Evolutionary conservation across 163 green algal species (phyloP).

Genomic region (Volvox carteri): DNA sequence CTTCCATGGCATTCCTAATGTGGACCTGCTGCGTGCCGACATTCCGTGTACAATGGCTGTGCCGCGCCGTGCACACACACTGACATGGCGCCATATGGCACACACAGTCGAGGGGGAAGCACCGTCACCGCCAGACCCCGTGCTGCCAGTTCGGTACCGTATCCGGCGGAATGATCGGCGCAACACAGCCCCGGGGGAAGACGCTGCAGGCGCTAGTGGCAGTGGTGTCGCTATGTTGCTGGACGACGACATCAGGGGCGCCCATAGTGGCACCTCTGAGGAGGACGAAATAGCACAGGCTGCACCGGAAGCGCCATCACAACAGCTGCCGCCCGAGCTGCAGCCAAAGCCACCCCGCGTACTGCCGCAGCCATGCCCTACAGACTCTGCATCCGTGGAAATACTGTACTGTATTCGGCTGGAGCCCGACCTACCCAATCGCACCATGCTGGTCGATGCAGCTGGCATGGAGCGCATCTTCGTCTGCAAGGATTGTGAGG

Average conservation of each 20-base stretch:
- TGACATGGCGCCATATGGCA: neutral
- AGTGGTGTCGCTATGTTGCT: neutral
- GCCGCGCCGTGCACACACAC: neutral
- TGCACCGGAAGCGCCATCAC: neutral
- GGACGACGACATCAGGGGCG: neutral
- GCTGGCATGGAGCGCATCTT: neutral
- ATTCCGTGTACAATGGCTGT: neutral
- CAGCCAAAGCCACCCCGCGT: slow-evolving; percentile 1
- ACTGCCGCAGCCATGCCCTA: neutral
- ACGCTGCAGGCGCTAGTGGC: neutral
- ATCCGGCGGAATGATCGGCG: neutral
- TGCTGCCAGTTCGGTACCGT: neutral
- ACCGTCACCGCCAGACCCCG: neutral
- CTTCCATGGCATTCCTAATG: neutral
- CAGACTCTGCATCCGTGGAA: neutral
- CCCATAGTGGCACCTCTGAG: neutral
- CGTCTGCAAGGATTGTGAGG: neutral
- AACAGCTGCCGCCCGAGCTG: neutral
- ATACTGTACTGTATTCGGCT: slow-evolving; percentile 7
- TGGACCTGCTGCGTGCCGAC: neutral
- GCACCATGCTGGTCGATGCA: neutral
- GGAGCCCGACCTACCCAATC: neutral
- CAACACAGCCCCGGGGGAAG: neutral
- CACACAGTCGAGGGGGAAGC: neutral
- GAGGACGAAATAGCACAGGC: neutral